Base-by-base conservation (phyloP, 2,329 filamentous ascomycete species). In the Claviceps quebecensis region DNA sequence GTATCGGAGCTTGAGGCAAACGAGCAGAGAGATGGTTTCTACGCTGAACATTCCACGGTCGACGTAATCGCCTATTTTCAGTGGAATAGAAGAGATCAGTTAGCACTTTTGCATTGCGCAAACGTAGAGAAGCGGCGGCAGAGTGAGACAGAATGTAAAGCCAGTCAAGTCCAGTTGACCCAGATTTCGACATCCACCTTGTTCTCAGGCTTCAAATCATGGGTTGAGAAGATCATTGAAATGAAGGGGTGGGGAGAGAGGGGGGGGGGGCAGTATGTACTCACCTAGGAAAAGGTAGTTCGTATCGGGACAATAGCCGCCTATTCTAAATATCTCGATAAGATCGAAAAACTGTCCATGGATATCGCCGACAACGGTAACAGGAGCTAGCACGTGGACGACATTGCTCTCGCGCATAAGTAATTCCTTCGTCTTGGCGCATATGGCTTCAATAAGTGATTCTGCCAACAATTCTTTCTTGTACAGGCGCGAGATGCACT, bases 391-490 rank as follows among this genome's bases (percentile, higher is more conserved):
- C 56, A 98, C 94, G 68, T 98, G 93, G 54, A 98, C 93, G 56
- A 98, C 93, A 71, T 98, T 98, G 78, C 91, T 97, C 80, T 98
- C 93, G 66, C 94, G 91, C 93, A 98, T 98, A 60, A 98, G 78
- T 60, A 98, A 77, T 74, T 98, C 93, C 67, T 98, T 98, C 22
- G 94, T 93, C 69, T 98, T 98, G 68, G 93, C 90, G 73, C 93
- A 98, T 81, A 98, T 91, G 63, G 93, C 93, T 73, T 98, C 93
- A 69, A 98, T 91, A 58, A 98, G 90, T 43, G 91, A 95, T 71
- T 98, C 93, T 62, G 93, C 90, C 53, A 98, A 81, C 54, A 98
- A 80, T 69, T 97, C 93, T 68, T 95, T 96, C 66, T 93, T 91
- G 72, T 97, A 97, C 50, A 98, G 80, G 59, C 91, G 86, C 66